A percentile compares a stretch with the other conserved stretches of the same genome.
Evolutionary conservation across 2,329 filamentous ascomycete genomes (phyloP).

Genomic region (Hypocreales sp.): DNA sequence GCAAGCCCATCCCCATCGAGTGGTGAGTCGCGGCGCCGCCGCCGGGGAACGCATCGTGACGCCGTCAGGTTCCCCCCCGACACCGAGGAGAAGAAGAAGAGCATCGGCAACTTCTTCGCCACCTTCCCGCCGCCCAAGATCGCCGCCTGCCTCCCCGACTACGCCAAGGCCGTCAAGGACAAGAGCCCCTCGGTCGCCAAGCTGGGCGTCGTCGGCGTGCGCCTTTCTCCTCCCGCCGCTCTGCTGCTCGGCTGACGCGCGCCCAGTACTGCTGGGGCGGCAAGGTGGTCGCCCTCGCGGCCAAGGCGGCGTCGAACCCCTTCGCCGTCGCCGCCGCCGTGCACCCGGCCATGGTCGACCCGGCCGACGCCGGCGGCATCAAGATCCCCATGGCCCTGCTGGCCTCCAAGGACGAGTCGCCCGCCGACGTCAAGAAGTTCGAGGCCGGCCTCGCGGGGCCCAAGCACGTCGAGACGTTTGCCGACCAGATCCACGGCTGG

Average conservation of each 20-base stretch:
- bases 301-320: slow-evolving; percentile 32
- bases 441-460: slow-evolving; percentile 34
- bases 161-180: slow-evolving; percentile 34
- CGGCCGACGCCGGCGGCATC: slow-evolving; percentile 42
- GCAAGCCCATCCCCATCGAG: slow-evolving; percentile 43
- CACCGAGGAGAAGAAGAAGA: slow-evolving; percentile 46
- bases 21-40: slow-evolving; percentile 23
- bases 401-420: slow-evolving; percentile 49
- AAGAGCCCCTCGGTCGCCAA: slow-evolving; percentile 39
- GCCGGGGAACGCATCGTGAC: no score
- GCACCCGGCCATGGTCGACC: slow-evolving; percentile 51
- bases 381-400: slow-evolving; percentile 46
- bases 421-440: slow-evolving; percentile 38
- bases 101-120: slow-evolving; percentile 41
- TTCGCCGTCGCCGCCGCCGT: slow-evolving; percentile 37
- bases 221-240: no score
- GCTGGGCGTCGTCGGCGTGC: slow-evolving; percentile 45
- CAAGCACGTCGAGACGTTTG: slow-evolving; percentile 50
- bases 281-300: slow-evolving; percentile 42
- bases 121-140: slow-evolving; percentile 31
- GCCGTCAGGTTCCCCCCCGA: slow-evolving; percentile 46
- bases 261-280: slow-evolving; percentile 54
- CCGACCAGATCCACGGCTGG: slow-evolving; percentile 56
- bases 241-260: background rate
- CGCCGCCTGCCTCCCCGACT: slow-evolving; percentile 34